Conservation (phyloP, 306 rosid genomes). For the Pachyrhizus erosus region DNA sequence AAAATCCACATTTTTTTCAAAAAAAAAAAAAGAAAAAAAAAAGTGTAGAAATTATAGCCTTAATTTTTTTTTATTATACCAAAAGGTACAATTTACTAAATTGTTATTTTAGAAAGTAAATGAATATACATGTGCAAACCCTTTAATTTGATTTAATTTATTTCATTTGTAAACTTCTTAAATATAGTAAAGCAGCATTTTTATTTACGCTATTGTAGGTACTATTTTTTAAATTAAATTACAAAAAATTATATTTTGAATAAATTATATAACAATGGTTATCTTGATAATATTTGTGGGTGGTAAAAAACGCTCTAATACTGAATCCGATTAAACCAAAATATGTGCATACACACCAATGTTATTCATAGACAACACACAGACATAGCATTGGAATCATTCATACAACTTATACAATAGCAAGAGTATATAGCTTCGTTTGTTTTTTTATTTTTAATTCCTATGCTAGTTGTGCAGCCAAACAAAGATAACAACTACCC, state of each 20-base stretch:
- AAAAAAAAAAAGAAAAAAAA: too few relatives aligned
- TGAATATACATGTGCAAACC: not conserved
- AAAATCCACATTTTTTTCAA: too few relatives aligned
- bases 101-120: not conserved
- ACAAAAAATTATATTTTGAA: not conserved
- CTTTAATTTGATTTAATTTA: not conserved
- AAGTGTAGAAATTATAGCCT: not conserved
- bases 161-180: not conserved
- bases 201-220: not conserved
- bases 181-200: not conserved
- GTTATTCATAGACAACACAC: constrained; percentile 19
- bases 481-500: constrained; percentile 19
- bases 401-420: not conserved
- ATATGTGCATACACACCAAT: not conserved
- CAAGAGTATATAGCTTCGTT: constrained; percentile 8
- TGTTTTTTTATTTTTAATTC: not conserved
- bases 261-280: not conserved
- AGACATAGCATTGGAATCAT: not conserved
- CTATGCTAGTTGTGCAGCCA: constrained; percentile 2
- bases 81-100: not conserved
- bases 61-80: not conserved
- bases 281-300: not conserved
- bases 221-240: not conserved
- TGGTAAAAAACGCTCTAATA: not conserved
- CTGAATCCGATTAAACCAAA: not conserved